Evolutionary conservation across 2,329 filamentous ascomycete genomes (phyloP), one percentile per base, ranked within the genome.

Genomic region (Drechslerella stenobrocha): DNA sequence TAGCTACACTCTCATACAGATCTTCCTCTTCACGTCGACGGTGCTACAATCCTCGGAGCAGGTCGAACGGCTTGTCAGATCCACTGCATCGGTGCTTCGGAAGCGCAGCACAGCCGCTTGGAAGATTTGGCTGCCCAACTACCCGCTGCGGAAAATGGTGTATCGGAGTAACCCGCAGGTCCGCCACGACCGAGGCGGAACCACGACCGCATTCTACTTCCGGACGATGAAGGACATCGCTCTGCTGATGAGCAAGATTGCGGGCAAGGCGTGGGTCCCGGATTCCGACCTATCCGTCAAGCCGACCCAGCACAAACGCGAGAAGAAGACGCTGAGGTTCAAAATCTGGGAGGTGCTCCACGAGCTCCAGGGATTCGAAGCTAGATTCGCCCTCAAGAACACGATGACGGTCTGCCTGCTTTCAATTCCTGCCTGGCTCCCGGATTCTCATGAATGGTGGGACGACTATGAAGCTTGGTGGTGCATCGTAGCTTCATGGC

Each of bases 311-410:
- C 69, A 65, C 15, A 28, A 28, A 0, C 75, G 76, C 0, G 77
- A 75, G 59, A 74, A 76, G 56, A 76, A 75, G 44, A 77, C 74
- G 26, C 64, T 80, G 1, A 75, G 81, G 6, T 81, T 80, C 71
- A 77, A 73, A 50, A 70, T 80, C 2, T 84, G 82, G 82, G 73
- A 73, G 3, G 70, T 79, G 1, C 70, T 84, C 7, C 81, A 83
- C 67, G 77, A 79, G 5, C 70, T 84, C 0, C 82, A 84, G 69
- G 82, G 82, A 0, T 84, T 83, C 48, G 82, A 84, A 70, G 80
- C 80, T 45, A 78, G 79, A 42, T 84, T 83, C 71, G 82, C 82
- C 8, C 76, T 84, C 44, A 84, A 84, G 72, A 81, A 82, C 7
- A 79, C 79, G 18, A 71, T 81, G 13, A 82, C 79, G 1, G 79